Evolutionary conservation across 2,329 filamentous ascomycete species (phyloP).

Genomic region (Keithomyces neogunnii): DNA sequence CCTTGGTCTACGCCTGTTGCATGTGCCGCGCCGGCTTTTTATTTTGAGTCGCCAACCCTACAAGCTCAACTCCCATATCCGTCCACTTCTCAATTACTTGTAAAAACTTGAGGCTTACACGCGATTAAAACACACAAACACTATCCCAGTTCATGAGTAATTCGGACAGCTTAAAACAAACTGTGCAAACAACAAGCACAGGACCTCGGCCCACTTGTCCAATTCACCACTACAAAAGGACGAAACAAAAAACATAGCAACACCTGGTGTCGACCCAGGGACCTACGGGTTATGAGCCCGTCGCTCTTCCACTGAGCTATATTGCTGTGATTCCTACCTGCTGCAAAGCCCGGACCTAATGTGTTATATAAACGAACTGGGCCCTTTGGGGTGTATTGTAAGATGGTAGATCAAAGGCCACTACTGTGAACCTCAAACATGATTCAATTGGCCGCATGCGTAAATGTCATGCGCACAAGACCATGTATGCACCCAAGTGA

Average conservation of each 20-base stretch:
- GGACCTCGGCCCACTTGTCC: background rate
- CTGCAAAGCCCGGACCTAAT: background rate
- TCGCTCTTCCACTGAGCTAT: constrained; percentile 20
- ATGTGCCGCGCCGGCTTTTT: too few species aligned
- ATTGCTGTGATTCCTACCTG: constrained; percentile 3
- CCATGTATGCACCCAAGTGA: background rate
- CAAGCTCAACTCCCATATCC: too few species aligned
- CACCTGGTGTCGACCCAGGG: constrained; percentile 18
- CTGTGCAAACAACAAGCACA: background rate
- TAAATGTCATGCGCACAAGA: background rate
- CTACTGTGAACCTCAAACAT: too few species aligned
- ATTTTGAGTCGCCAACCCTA: too few species aligned
- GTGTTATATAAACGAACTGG: background rate
- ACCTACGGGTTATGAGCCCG: constrained; percentile 22
- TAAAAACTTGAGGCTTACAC: too few species aligned
- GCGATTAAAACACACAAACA: too few species aligned
- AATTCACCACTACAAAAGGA: background rate
- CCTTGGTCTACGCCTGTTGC: too few species aligned
- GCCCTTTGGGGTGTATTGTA: too few species aligned
- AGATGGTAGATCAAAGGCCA: too few species aligned
- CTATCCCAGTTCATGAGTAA: too few species aligned
- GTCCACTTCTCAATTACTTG: too few species aligned
- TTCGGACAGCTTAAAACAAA: background rate
- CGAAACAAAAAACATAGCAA: constrained; percentile 13
- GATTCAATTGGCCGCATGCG: too few species aligned